Percentiles rank a stretch among this genome's conserved stretches.
Conservation (phyloP, 1,284 basidiomycete genomes). For the Lentinula novae-zelandiae region DNA sequence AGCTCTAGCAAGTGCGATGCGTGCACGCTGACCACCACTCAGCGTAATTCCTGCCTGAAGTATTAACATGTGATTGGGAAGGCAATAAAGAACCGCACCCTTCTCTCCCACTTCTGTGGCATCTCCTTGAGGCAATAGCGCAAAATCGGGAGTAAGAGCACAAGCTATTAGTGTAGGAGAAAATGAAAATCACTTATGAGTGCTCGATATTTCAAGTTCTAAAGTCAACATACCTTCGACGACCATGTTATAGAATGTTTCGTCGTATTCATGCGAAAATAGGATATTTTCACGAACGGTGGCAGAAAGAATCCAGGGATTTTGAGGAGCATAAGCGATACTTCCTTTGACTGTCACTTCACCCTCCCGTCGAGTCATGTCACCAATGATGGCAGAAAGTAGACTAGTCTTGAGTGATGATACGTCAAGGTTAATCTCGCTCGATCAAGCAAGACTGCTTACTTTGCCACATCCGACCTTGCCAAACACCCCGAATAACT, state of each 20-base stretch:
- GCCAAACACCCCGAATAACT: constrained; percentile 83
- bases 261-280: constrained; percentile 88
- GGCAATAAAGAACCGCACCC: constrained; percentile 28
- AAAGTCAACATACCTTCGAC: constrained; percentile 52
- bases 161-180: constrained; percentile 53
- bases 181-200: no score
- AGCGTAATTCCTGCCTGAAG: constrained; percentile 34
- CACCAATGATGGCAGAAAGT: constrained; percentile 79
- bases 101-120: constrained; percentile 78
- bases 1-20: constrained; percentile 25
- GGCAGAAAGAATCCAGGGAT: constrained; percentile 86
- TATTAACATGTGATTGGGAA: background rate
- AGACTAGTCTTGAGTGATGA: constrained; percentile 52
- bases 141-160: constrained; percentile 79
- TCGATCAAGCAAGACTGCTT: constrained; percentile 14
- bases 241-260: constrained; percentile 71
- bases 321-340: constrained; percentile 88
- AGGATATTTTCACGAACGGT: constrained; percentile 86
- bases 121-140: constrained; percentile 71
- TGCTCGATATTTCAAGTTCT: background rate
- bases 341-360: constrained; percentile 68
- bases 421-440: background rate
- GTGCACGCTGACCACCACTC: constrained; percentile 66
- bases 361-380: constrained; percentile 81
- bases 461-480: constrained; percentile 93